Conservation (phyloP, 805 yeast species). For the Wickerhamomyces kurtzmanii region DNA sequence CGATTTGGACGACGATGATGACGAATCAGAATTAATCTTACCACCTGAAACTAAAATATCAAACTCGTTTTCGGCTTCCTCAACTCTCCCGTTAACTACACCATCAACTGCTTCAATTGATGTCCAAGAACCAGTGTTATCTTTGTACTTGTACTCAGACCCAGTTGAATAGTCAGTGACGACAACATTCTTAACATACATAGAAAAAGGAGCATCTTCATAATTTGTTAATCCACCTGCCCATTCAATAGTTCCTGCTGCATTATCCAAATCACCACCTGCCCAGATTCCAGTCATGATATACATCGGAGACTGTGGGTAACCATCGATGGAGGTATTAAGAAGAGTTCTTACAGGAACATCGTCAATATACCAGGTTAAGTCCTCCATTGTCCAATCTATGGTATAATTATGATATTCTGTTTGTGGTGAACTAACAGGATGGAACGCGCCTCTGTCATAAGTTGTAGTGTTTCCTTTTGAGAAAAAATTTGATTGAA, state of each 20-base stretch:
- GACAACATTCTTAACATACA: conserved; percentile 47
- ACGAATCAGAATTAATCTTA: conserved; percentile 11
- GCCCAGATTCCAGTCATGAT: conserved; percentile 69
- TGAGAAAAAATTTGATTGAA: conserved; percentile 73
- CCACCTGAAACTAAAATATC: conserved; percentile 24
- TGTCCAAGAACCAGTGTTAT: conserved; percentile 45
- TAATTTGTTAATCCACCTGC: conserved; percentile 72
- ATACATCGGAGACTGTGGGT: conserved; percentile 88
- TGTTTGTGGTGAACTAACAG: conserved; percentile 44
- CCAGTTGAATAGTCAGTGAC: conserved; percentile 71
- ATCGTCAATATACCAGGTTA: conserved; percentile 73
- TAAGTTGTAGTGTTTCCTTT: conserved; percentile 73
- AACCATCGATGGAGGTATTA: conserved; percentile 51
- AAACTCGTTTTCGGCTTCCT: conserved; percentile 34
- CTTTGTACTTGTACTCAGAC: conserved; percentile 42
- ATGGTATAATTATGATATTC: conserved; percentile 69
- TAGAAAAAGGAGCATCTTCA: conserved; percentile 54
- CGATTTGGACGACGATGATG: conserved; percentile 1
- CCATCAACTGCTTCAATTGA: conserved; percentile 53
- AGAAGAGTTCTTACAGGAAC: conserved; percentile 50
- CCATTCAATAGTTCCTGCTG: conserved; percentile 69
- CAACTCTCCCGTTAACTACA: conserved; percentile 47
- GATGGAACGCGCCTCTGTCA: conserved; percentile 71
- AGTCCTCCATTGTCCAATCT: conserved; percentile 66
- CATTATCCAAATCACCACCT: conserved; percentile 64